Conservation (phyloP, 1,284 basidiomycete genomes). For the Coniferiporia sulphurascens region DNA sequence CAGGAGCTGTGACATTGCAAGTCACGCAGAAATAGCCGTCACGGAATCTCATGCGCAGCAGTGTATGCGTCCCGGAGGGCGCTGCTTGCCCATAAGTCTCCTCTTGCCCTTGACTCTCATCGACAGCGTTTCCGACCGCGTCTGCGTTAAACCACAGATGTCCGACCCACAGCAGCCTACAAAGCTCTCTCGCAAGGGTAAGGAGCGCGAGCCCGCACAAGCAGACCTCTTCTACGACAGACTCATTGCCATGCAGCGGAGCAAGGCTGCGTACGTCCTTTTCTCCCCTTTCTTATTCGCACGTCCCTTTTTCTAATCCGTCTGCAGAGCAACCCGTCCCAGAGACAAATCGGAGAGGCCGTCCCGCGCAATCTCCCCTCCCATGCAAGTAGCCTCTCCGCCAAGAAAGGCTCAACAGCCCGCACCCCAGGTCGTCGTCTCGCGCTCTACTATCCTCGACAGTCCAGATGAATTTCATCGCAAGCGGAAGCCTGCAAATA, state of each 20-base stretch:
- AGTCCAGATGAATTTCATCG: slow-evolving; percentile 62
- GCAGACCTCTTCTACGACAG: slow-evolving; percentile 59
- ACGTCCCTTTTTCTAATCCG: slow-evolving; percentile 6
- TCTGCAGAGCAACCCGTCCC: slow-evolving; percentile 40
- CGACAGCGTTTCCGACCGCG: not conserved
- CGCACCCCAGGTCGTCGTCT: slow-evolving; percentile 32
- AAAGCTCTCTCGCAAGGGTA: slow-evolving; percentile 26
- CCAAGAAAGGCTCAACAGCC: slow-evolving; percentile 30
- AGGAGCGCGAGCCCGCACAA: slow-evolving; percentile 34
- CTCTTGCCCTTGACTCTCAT: not conserved
- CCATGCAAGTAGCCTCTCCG: slow-evolving; percentile 28
- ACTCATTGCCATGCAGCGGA: slow-evolving; percentile 59
- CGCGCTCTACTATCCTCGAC: slow-evolving; percentile 44
- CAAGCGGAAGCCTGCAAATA: slow-evolving; percentile 54
- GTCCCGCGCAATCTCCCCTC: slow-evolving; percentile 27
- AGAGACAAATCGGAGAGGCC: slow-evolving; percentile 44
- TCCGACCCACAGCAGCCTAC: slow-evolving; percentile 2
- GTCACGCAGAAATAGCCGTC: too few species aligned
- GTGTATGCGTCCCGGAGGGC: too few species aligned
- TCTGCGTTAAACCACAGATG: not conserved
- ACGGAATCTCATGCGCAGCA: too few species aligned
- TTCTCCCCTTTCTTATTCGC: slow-evolving; percentile 19
- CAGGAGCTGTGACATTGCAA: not conserved
- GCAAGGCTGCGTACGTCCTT: slow-evolving; percentile 50
- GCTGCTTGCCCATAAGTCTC: not conserved